These are phyloP conservation scores for Rhytidiadelphus loreus DNA, from an alignment of 225 moss, liverwort and hornwort genomes.

Conservation along the genomic window DNA sequence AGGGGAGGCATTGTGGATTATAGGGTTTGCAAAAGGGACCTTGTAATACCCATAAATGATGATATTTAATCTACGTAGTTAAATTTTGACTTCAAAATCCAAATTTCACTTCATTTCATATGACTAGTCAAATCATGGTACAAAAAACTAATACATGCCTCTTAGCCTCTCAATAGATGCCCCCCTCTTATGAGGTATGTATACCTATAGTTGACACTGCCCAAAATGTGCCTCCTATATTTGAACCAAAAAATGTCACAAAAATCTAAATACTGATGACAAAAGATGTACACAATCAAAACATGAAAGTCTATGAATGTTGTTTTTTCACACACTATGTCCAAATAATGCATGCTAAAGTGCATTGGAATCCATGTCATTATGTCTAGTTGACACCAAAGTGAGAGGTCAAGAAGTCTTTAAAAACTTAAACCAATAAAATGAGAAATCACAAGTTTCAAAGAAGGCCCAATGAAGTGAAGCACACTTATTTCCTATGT, in stretches of 20 bases:
- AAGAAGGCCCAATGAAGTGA: neutral
- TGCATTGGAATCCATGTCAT: too few relatives aligned
- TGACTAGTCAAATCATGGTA: too few relatives aligned
- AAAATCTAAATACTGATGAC: neutral
- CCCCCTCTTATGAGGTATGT: neutral
- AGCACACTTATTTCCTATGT: accelerated
- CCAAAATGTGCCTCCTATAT: accelerated
- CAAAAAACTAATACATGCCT: neutral
- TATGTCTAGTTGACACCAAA: neutral
- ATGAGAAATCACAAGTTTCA: neutral
- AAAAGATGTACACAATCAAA: neutral
- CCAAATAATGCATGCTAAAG: too few relatives aligned
- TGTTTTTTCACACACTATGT: neutral
- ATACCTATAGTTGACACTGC: accelerated
- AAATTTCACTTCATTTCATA: neutral
- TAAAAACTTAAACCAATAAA: accelerated
- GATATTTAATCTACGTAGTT: neutral
- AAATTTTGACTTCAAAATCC: neutral
- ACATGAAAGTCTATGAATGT: neutral
- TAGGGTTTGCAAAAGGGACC: accelerated
- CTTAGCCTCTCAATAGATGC: neutral
- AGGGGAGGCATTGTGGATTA: neutral
- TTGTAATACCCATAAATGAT: accelerated
- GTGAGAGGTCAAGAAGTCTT: accelerated
- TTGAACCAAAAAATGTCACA: accelerated